Evolutionary conservation across 352 stramenopile species (phyloP).

Genomic region (Aphanomyces astaci): DNA sequence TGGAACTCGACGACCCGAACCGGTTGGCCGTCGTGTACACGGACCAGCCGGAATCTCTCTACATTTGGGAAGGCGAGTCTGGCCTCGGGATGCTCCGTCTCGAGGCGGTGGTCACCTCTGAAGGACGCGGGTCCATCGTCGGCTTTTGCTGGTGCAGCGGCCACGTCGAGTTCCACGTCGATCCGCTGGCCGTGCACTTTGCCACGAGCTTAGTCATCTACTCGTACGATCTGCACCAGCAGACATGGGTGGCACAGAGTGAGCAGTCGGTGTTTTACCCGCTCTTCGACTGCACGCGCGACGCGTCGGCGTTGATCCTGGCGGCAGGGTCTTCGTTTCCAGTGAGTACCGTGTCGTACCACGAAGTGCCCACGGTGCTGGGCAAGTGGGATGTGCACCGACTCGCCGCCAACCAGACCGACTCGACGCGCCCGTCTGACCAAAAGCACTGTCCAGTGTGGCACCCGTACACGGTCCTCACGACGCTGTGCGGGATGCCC

Average conservation of each 20-base stretch:
- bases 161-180: slow-evolving; percentile 80
- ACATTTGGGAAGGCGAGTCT: slow-evolving; percentile 74
- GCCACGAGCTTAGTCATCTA: slow-evolving; percentile 62
- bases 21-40: slow-evolving; percentile 58
- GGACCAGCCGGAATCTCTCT: slow-evolving; percentile 38
- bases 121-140: slow-evolving; percentile 45
- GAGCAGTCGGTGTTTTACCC: slow-evolving; percentile 49
- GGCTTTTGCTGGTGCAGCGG: slow-evolving; percentile 74
- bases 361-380: slow-evolving; percentile 68
- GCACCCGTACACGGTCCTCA: slow-evolving; percentile 78
- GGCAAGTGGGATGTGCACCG: slow-evolving; percentile 81
- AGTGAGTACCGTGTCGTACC: slow-evolving; percentile 20
- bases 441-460: slow-evolving; percentile 69
- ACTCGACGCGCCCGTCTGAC: slow-evolving; percentile 22
- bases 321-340: slow-evolving; percentile 40
- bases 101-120: slow-evolving; percentile 55
- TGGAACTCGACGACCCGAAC: slow-evolving; percentile 82
- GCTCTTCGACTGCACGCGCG: slow-evolving; percentile 73
- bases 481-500: slow-evolving; percentile 79
- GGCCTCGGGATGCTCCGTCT: slow-evolving; percentile 65
- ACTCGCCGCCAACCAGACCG: slow-evolving; percentile 26
- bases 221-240: slow-evolving; percentile 57
- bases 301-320: slow-evolving; percentile 72
- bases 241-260: slow-evolving; percentile 52
- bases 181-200: slow-evolving; percentile 68